These are phyloP conservation scores for Citrus maxima DNA, from an alignment of 345 rosid species.

Conservation along the genomic window DNA sequence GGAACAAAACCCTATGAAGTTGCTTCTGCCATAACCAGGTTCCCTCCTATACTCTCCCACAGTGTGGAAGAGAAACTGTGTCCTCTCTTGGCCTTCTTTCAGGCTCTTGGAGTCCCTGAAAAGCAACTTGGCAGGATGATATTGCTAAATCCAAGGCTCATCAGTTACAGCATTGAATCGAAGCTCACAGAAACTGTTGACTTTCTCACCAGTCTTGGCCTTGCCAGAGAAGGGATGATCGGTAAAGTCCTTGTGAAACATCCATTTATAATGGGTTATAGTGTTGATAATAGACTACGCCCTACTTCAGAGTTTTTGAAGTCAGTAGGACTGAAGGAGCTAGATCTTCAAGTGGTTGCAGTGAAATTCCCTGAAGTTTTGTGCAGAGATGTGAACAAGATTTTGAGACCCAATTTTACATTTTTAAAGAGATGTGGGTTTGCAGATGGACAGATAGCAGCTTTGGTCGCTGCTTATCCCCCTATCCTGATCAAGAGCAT, in stretches of 20 bases:
- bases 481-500: constrained; percentile 63
- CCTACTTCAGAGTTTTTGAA: constrained; percentile 64
- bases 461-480: constrained; percentile 64
- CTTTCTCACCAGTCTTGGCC: constrained; percentile 61
- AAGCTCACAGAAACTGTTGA: constrained; percentile 52
- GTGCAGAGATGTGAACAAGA: constrained; percentile 65
- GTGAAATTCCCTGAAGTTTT: constrained; percentile 63
- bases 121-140: constrained; percentile 67
- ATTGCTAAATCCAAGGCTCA: constrained; percentile 65
- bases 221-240: constrained; percentile 53
- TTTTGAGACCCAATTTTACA: constrained; percentile 48
- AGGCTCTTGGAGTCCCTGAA: constrained; percentile 68
- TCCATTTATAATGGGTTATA: constrained; percentile 74
- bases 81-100: constrained; percentile 81
- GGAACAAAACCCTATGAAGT: constrained; percentile 54
- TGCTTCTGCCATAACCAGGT: constrained; percentile 62
- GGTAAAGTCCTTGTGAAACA: constrained; percentile 62
- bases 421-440: constrained; percentile 51
- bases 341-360: constrained; percentile 45
- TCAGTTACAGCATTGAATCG: constrained; percentile 75
- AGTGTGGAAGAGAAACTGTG: constrained; percentile 82
- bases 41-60: constrained; percentile 72
- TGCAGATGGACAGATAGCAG: constrained; percentile 47
- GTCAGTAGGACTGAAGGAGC: constrained; percentile 45
- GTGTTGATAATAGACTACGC: constrained; percentile 50